Conservation (phyloP, 116 monocot genomes). For the Phalaenopsis hybrid region DNA sequence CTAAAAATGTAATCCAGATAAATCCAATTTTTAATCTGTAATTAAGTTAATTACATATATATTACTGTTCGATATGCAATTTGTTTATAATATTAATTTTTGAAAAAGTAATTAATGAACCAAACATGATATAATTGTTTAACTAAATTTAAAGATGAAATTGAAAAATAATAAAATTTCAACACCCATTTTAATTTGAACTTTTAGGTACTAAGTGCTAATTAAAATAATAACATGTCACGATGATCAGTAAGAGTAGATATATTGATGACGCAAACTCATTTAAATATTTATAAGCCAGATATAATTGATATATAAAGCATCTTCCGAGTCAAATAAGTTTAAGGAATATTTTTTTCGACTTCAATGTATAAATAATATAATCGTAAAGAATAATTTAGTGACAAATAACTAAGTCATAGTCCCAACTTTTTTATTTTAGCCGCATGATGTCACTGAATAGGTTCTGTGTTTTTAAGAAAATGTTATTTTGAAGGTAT, state of each 20-base stretch:
- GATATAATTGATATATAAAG: not conserved
- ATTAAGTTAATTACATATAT: no score
- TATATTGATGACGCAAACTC: slow-evolving; percentile 6
- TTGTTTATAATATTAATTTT: not conserved
- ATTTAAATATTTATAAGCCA: not conserved
- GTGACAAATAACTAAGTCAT: not conserved
- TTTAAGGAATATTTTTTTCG: not conserved
- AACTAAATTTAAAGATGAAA: not conserved
- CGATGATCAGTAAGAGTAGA: slow-evolving; percentile 1
- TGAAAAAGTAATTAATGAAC: not conserved
- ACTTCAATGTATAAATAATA: not conserved
- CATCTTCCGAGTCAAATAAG: slow-evolving; percentile 3
- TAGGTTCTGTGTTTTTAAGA: not conserved
- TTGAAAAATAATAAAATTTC: slow-evolving; percentile 2
- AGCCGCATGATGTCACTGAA: not conserved
- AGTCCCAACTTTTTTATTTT: not conserved
- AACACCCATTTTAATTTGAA: not conserved
- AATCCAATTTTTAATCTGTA: no score
- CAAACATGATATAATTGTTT: not conserved
- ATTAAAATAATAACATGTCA: not conserved
- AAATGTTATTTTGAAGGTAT: not conserved
- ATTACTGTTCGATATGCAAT: no score
- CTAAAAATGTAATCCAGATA: no score
- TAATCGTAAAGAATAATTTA: not conserved
- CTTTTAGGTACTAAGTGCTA: not conserved